phyloP scores from a whole-genome alignment of 106 monocot genomes.

The Amphibolis antarctica region DNA sequence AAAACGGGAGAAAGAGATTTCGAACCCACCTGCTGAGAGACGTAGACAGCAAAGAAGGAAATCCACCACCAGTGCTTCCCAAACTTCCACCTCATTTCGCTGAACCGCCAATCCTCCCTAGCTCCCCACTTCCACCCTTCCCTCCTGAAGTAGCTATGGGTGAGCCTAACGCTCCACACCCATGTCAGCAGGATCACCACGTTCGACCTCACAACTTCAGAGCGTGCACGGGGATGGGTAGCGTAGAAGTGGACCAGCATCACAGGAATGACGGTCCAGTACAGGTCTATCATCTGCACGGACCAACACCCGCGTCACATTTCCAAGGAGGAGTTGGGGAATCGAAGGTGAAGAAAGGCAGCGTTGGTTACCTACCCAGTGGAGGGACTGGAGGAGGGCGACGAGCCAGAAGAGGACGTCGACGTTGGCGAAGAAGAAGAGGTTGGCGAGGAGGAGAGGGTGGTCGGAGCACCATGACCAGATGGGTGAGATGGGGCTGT shows the following conservation, averaged over 20 bases:
- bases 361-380: constrained; percentile 42
- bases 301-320: background rate
- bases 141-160: constrained; percentile 88
- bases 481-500: constrained; percentile 1
- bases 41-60: constrained; percentile 79
- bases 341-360: background rate
- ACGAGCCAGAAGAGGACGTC: constrained; percentile 84
- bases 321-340: background rate
- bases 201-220: constrained; percentile 36
- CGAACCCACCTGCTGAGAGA: constrained; percentile 70
- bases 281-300: constrained; percentile 79
- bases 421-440: constrained; percentile 88
- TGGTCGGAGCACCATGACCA: constrained; percentile 51
- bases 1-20: background rate
- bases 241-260: constrained; percentile 67
- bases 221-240: constrained; percentile 36
- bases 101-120: constrained; percentile 93
- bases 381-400: constrained; percentile 48
- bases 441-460: constrained; percentile 73
- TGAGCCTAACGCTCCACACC: constrained; percentile 82
- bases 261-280: constrained; percentile 93
- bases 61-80: constrained; percentile 85
- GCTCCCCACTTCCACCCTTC: constrained; percentile 86
- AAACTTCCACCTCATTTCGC: constrained; percentile 52
- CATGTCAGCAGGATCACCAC: constrained; percentile 48